phyloP scores from a whole-genome alignment of 805 yeast species.

The Yarrowia keelungensis region DNA sequence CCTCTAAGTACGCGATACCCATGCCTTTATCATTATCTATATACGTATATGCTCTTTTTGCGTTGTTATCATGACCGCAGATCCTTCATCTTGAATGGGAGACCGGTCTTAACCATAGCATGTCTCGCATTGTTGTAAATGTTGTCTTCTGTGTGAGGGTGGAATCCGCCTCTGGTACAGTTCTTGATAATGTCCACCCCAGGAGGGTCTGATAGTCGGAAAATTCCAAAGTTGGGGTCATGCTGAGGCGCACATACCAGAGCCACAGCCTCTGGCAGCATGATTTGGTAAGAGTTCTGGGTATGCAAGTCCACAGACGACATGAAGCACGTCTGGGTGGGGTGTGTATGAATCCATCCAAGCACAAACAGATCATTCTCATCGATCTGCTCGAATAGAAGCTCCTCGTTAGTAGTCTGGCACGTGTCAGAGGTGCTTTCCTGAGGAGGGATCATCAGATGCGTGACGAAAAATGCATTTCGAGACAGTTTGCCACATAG shows the following conservation, averaged over 20 bases:
- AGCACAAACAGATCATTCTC: conserved; percentile 63
- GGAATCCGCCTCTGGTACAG: conserved; percentile 62
- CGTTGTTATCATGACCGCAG: conserved; percentile 49
- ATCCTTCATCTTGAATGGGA: conserved; percentile 60
- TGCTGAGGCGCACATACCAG: conserved; percentile 67
- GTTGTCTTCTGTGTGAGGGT: conserved; percentile 63
- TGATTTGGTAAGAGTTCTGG: conserved; percentile 69
- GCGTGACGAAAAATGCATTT: conserved; percentile 69
- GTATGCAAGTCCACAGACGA: conserved; percentile 73
- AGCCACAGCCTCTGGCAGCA: conserved; percentile 74
- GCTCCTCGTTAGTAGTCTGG: conserved; percentile 65
- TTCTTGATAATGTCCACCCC: conserved; percentile 63
- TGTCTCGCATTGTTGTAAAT: conserved; percentile 65
- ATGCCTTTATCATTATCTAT: conserved; percentile 11
- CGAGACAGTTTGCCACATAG: conserved; percentile 66
- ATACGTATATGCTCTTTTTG: neutral
- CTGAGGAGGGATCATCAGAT: conserved; percentile 68
- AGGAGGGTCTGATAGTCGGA: conserved; percentile 69
- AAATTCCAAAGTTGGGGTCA: conserved; percentile 60
- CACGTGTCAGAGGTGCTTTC: conserved; percentile 69
- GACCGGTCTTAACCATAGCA: conserved; percentile 55
- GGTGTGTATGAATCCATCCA: conserved; percentile 81
- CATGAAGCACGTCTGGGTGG: conserved; percentile 73
- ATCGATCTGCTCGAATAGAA: conserved; percentile 63
- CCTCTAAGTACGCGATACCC: neutral